These are phyloP conservation scores for Hapsidospora chrysogenum DNA, from an alignment of 495 filamentous ascomycete genomes.

Conservation along the genomic window DNA sequence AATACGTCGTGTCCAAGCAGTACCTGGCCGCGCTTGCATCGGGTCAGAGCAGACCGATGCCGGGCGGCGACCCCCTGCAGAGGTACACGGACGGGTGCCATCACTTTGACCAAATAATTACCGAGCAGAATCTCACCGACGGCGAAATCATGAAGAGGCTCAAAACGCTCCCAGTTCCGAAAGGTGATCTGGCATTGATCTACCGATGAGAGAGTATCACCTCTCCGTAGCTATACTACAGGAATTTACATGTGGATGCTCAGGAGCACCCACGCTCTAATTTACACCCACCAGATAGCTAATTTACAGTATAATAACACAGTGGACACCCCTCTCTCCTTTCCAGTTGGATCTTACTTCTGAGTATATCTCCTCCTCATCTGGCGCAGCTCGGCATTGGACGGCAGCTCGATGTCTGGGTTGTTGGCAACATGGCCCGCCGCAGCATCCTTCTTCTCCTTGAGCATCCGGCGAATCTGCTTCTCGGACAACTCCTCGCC, in stretches of 20 bases:
- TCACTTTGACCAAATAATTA: conserved; percentile 81
- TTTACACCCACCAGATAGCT: no score
- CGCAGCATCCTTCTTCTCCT: conserved; percentile 3
- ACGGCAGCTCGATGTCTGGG: conserved; percentile 6
- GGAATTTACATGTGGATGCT: no score
- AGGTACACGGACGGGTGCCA: conserved; percentile 69
- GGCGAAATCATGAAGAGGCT: conserved; percentile 35
- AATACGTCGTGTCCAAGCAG: conserved; percentile 57
- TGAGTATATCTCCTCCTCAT: neutral
- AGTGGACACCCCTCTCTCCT: no score
- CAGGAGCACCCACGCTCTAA: no score
- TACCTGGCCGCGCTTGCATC: conserved; percentile 25
- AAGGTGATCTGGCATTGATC: conserved; percentile 31
- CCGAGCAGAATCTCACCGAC: conserved; percentile 48
- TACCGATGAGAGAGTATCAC: conserved; percentile 20
- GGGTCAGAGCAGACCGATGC: conserved; percentile 14
- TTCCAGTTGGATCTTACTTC: no score
- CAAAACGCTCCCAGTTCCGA: conserved; percentile 19
- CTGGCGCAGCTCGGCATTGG: neutral
- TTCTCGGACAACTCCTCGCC: conserved; percentile 3
- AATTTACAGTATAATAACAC: no score
- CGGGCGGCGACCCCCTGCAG: conserved; percentile 29
- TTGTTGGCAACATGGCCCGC: conserved; percentile 2
- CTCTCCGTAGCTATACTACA: no score
- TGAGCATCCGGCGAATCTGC: conserved; percentile 8